A percentile compares a stretch with the other conserved stretches of the same genome.
These are phyloP conservation scores for Gastrolobium villosum DNA, from an alignment of 306 rosid genomes.

Conservation along the genomic window DNA sequence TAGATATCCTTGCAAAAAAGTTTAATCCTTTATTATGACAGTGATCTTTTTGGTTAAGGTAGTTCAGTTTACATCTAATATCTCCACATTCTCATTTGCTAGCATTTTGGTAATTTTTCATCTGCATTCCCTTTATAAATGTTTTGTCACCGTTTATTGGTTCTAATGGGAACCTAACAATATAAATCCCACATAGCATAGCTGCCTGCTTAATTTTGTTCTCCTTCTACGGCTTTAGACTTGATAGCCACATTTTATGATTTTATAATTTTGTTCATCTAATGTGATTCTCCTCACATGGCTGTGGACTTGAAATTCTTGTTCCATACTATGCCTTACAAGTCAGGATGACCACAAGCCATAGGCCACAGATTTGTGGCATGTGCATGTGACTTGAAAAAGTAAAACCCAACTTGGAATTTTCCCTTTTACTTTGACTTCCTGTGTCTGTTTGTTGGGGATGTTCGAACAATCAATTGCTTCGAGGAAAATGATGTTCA, in stretches of 20 bases:
- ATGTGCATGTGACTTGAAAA: neutral
- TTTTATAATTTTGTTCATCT: constrained; percentile 23
- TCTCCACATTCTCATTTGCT: constrained; percentile 26
- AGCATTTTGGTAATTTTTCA: constrained; percentile 20
- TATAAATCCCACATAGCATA: constrained; percentile 13
- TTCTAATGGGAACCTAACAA: constrained; percentile 28
- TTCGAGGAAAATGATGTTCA: neutral
- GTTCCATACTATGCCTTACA: neutral
- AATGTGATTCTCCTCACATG: constrained; percentile 16
- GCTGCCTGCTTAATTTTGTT: constrained; percentile 28
- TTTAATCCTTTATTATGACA: neutral
- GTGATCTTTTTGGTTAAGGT: constrained; percentile 13
- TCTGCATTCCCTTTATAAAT: constrained; percentile 19
- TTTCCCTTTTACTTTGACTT: constrained; percentile 5
- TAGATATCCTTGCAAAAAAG: neutral
- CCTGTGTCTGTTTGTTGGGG: neutral
- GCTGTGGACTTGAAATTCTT: constrained; percentile 20
- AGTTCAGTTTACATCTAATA: constrained; percentile 12
- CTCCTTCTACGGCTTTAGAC: constrained; percentile 15
- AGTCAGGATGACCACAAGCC: constrained; percentile 6
- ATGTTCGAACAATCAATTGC: neutral
- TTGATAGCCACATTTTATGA: constrained; percentile 20
- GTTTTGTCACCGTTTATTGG: neutral
- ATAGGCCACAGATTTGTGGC: constrained; percentile 13
- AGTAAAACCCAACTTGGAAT: neutral